Evolutionary conservation across 1,284 basidiomycete species (phyloP).

Genomic region (Taiwanofungus camphoratus): DNA sequence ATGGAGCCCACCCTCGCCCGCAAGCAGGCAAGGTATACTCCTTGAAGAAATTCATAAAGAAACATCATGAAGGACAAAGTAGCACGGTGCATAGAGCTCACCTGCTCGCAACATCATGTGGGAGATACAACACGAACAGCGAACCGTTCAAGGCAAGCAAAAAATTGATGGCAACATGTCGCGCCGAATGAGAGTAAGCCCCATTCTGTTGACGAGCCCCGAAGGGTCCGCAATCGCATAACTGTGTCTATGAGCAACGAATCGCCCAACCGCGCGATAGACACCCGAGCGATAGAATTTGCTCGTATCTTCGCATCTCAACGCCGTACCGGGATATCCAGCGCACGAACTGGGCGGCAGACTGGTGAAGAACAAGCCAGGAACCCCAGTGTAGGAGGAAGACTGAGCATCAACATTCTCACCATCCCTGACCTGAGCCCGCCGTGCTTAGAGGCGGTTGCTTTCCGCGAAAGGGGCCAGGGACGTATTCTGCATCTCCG

Average conservation of each 20-base stretch:
- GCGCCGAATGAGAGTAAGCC: slow-evolving; percentile 79
- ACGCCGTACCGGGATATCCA: slow-evolving; percentile 33
- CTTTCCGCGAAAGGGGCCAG: slow-evolving; percentile 55
- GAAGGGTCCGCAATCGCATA: slow-evolving; percentile 64
- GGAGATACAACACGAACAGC: slow-evolving; percentile 30
- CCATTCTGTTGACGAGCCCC: slow-evolving; percentile 71
- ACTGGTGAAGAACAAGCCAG: slow-evolving; percentile 44
- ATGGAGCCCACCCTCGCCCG: slow-evolving; percentile 60
- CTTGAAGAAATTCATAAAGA: slow-evolving; percentile 82
- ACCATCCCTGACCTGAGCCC: slow-evolving; percentile 40
- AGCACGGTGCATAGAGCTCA: slow-evolving; percentile 28
- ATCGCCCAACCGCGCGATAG: slow-evolving; percentile 33
- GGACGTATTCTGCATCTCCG: slow-evolving; percentile 70
- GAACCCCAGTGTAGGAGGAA: slow-evolving; percentile 18
- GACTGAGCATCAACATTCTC: slow-evolving; percentile 31
- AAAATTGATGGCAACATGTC: slow-evolving; percentile 35
- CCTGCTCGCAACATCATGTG: slow-evolving; percentile 16
- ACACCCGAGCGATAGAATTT: slow-evolving; percentile 38
- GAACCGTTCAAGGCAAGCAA: slow-evolving; percentile 41
- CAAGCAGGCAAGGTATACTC: slow-evolving; percentile 53
- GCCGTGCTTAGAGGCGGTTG: slow-evolving; percentile 53
- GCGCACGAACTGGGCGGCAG: slow-evolving; percentile 41
- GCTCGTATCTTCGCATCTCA: slow-evolving; percentile 75
- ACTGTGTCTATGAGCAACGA: slow-evolving; percentile 84
- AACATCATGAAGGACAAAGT: slow-evolving; percentile 21